Percentiles rank a stretch among this genome's conserved stretches.
phyloP scores from a whole-genome alignment of 1,284 basidiomycete species.

The Moesziomyces sp. region DNA sequence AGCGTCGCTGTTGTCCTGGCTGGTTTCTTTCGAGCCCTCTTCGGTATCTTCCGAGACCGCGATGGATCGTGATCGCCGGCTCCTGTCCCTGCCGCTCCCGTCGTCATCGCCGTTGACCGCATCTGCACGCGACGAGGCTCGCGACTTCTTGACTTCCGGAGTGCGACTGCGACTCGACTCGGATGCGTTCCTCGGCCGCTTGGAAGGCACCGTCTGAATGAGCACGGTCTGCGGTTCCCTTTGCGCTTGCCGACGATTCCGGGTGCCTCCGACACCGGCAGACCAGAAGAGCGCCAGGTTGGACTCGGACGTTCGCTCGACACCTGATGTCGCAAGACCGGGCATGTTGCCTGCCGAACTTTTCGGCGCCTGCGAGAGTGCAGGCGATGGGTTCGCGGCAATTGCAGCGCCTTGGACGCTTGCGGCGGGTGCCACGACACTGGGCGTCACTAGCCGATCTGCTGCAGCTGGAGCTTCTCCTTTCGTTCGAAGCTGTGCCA shows the following conservation, averaged over 20 bases:
- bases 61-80: conserved; percentile 26
- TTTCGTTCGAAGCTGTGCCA: conserved; percentile 14
- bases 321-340: conserved; percentile 62
- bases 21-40: conserved; percentile 25
- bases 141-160: conserved; percentile 39
- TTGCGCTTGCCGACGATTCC: conserved; percentile 57
- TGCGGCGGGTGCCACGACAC: conserved; percentile 5
- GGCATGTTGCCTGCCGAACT: conserved; percentile 30
- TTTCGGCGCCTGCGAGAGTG: conserved; percentile 15
- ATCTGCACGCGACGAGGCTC: conserved; percentile 14
- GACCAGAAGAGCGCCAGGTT: conserved; percentile 67
- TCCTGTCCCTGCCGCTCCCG: conserved; percentile 29
- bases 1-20: conserved; percentile 32
- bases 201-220: conserved; percentile 19
- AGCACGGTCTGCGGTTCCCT: conserved; percentile 47
- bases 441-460: conserved; percentile 11
- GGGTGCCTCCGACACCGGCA: conserved; percentile 58
- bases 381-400: conserved; percentile 7
- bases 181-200: conserved; percentile 30
- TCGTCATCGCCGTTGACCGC: conserved; percentile 26
- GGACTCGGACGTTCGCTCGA: conserved; percentile 63
- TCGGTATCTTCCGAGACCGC: conserved; percentile 25
- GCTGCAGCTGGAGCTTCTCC: conserved; percentile 19
- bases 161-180: conserved; percentile 46
- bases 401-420: not conserved